These are phyloP conservation scores for Septoria linicola DNA, from an alignment of 2,329 filamentous ascomycete species.

Conservation along the genomic window DNA sequence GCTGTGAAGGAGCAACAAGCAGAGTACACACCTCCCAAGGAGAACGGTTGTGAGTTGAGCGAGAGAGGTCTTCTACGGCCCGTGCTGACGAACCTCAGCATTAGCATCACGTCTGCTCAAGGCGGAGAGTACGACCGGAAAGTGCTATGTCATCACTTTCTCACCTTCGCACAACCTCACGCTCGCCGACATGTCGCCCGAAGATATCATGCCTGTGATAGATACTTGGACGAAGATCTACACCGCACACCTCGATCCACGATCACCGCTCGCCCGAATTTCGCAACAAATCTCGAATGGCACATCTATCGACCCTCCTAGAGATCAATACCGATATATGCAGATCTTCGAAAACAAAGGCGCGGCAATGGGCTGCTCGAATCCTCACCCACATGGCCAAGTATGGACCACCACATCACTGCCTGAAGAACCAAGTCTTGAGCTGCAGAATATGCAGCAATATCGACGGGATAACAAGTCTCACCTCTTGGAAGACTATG, in stretches of 20 bases:
- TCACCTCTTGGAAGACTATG: slow-evolving; percentile 84
- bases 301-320: slow-evolving; percentile 54
- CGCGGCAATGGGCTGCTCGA: slow-evolving; percentile 95
- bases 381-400: slow-evolving; percentile 95
- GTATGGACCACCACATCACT: slow-evolving; percentile 91
- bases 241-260: slow-evolving; percentile 71
- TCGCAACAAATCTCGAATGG: slow-evolving; percentile 45
- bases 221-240: slow-evolving; percentile 93
- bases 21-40: slow-evolving; percentile 63
- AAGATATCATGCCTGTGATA: slow-evolving; percentile 77
- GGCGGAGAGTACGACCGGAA: slow-evolving; percentile 84
- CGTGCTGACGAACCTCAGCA: slow-evolving; percentile 47
- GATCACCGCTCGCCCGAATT: slow-evolving; percentile 60
- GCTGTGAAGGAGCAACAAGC: slow-evolving; percentile 92
- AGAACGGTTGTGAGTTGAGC: slow-evolving; percentile 48
- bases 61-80: neutral
- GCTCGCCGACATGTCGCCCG: slow-evolving; percentile 78
- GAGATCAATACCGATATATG: slow-evolving; percentile 88
- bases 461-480: slow-evolving; percentile 70
- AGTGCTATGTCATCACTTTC: slow-evolving; percentile 96
- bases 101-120: slow-evolving; percentile 73
- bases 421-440: slow-evolving; percentile 82
- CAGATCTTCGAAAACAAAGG: slow-evolving; percentile 99
- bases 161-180: slow-evolving; percentile 87
- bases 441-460: slow-evolving; percentile 73